Evolutionary conservation across 2,329 filamentous ascomycete species (phyloP).

Genomic region (Echinosphaeria canescens): DNA sequence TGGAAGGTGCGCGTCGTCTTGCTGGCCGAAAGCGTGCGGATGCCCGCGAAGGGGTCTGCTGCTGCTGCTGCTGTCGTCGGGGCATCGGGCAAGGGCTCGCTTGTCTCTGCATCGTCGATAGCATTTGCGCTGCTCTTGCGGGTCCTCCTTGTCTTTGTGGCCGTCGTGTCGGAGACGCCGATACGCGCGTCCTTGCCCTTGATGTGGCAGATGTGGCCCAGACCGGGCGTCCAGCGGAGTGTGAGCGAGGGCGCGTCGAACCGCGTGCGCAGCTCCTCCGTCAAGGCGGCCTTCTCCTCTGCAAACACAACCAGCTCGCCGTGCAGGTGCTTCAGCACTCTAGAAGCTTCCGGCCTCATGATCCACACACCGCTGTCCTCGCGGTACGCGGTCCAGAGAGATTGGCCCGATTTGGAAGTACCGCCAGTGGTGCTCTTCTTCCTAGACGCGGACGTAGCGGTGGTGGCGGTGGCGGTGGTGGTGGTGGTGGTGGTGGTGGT

Average conservation of each 20-base stretch:
- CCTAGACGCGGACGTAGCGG: constrained; percentile 12
- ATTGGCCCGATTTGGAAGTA: too few relatives aligned
- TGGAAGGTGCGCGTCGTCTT: constrained; percentile 76
- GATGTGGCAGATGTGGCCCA: constrained; percentile 82
- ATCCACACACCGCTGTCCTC: constrained; percentile 39
- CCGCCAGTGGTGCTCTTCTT: constrained; percentile 17
- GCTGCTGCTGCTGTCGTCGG: constrained; percentile 1
- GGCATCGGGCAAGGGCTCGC: constrained; percentile 1
- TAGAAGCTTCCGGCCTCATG: constrained; percentile 48
- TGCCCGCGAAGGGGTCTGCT: too few relatives aligned
- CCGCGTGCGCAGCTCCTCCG: constrained; percentile 34
- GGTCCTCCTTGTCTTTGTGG: background rate
- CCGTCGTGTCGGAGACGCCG: background rate
- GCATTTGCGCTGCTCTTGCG: background rate
- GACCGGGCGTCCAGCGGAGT: constrained; percentile 66
- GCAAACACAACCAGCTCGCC: constrained; percentile 35
- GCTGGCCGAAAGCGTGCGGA: constrained; percentile 48
- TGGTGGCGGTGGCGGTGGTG: constrained; percentile 4
- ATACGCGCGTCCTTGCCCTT: constrained; percentile 48
- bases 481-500: constrained; percentile 7
- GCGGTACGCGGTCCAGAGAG: constrained; percentile 32
- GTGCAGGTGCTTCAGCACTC: constrained; percentile 44
- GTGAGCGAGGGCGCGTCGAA: constrained; percentile 44
- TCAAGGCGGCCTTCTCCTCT: constrained; percentile 36
- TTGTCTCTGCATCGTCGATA: background rate